phyloP scores from a whole-genome alignment of 1,284 basidiomycete genomes.

The Coriolopsis trogii region DNA sequence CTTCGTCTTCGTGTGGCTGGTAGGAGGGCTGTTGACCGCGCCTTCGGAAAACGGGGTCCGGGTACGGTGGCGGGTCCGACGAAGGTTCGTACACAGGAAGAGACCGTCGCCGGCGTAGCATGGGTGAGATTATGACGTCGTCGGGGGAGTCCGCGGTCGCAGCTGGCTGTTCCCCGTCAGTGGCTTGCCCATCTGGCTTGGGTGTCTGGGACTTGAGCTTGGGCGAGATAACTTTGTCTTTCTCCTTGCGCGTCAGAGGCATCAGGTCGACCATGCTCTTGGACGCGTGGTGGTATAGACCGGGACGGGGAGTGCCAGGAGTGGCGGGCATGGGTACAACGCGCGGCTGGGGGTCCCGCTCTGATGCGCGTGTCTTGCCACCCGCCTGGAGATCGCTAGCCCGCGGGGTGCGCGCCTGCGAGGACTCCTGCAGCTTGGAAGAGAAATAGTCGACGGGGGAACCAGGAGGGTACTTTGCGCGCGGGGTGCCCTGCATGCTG shows the following conservation, averaged over 20 bases:
- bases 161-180: slow-evolving; percentile 9
- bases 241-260: slow-evolving; percentile 34
- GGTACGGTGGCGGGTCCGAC: slow-evolving; percentile 55
- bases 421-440: slow-evolving; percentile 28
- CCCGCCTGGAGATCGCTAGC: slow-evolving; percentile 35
- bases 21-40: slow-evolving; percentile 41
- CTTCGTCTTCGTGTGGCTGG: slow-evolving; percentile 65
- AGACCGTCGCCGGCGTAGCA: slow-evolving; percentile 52
- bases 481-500: slow-evolving; percentile 11
- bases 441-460: slow-evolving; percentile 34
- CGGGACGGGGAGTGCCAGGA: slow-evolving; percentile 42
- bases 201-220: slow-evolving; percentile 12
- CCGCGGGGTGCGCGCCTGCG: slow-evolving; percentile 34
- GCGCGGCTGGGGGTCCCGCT: slow-evolving; percentile 15
- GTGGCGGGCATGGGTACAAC: slow-evolving; percentile 17
- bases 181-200: slow-evolving; percentile 8
- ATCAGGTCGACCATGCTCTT: slow-evolving; percentile 56
- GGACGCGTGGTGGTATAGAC: slow-evolving; percentile 65
- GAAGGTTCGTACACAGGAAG: slow-evolving; percentile 56
- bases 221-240: slow-evolving; percentile 26
- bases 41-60: slow-evolving; percentile 38
- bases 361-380: slow-evolving; percentile 6
- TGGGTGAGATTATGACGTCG: slow-evolving; percentile 26
- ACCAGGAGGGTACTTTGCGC: slow-evolving; percentile 10
- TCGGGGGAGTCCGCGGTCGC: slow-evolving; percentile 22